These are phyloP conservation scores for Miamiensis avidus DNA, from an alignment of 169 alveolate species.

Conservation along the genomic window DNA sequence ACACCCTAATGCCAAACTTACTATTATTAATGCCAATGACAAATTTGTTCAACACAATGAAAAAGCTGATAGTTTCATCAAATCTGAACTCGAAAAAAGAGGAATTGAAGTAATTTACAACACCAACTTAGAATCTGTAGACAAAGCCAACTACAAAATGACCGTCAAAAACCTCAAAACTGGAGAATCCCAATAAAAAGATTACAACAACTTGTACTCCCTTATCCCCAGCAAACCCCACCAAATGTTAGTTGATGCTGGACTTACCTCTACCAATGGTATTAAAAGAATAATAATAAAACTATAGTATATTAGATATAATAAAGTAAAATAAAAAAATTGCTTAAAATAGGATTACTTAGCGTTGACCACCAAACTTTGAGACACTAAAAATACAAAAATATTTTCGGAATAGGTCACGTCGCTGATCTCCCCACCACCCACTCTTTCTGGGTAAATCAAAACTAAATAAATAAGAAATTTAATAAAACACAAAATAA, in stretches of 20 bases:
- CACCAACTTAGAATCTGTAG: slow-evolving; percentile 26
- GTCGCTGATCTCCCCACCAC: slow-evolving; percentile 52
- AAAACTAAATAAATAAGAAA: no score
- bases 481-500: no score
- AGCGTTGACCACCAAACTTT: slow-evolving; percentile 59
- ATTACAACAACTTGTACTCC: slow-evolving; percentile 29
- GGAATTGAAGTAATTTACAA: slow-evolving; percentile 43
- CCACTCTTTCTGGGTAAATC: slow-evolving; percentile 57
- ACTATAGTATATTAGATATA: no score
- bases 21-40: slow-evolving; percentile 46
- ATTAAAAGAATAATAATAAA: no score
- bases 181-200: slow-evolving; percentile 29
- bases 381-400: slow-evolving; percentile 53
- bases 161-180: slow-evolving; percentile 33
- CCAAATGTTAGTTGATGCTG: slow-evolving; percentile 40
- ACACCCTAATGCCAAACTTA: slow-evolving; percentile 7
- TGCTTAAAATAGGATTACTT: slow-evolving; percentile 37
- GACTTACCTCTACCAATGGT: slow-evolving; percentile 53
- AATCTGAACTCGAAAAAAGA: slow-evolving; percentile 29
- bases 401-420: slow-evolving; percentile 68
- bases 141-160: slow-evolving; percentile 24
- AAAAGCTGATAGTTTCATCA: slow-evolving; percentile 41
- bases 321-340: no score
- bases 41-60: slow-evolving; percentile 42
- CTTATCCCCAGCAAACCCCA: slow-evolving; percentile 40